phyloP scores from a whole-genome alignment of 2,329 filamentous ascomycete genomes.

The Pseudogymnoascus pannorum region DNA sequence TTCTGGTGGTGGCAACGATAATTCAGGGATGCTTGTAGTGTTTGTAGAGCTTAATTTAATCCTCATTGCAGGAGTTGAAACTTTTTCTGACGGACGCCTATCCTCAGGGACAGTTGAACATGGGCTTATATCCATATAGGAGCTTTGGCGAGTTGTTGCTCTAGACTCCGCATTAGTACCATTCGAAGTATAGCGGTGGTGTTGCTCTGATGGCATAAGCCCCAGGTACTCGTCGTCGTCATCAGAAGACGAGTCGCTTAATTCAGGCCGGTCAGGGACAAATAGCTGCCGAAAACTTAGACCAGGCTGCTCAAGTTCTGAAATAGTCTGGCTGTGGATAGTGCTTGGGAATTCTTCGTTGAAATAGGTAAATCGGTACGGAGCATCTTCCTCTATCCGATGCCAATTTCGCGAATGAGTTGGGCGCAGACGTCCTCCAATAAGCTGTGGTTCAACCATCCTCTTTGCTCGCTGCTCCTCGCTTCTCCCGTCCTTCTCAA shows the following conservation, averaged over 20 bases:
- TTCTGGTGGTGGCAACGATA: neutral
- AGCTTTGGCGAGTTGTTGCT: slow-evolving; percentile 36
- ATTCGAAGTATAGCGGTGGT: slow-evolving; percentile 22
- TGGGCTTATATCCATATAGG: slow-evolving; percentile 19
- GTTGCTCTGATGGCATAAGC: slow-evolving; percentile 24
- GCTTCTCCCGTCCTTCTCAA: slow-evolving; percentile 82
- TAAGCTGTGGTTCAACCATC: slow-evolving; percentile 86
- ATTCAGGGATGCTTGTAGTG: neutral
- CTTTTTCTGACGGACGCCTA: neutral
- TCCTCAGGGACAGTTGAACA: slow-evolving; percentile 15
- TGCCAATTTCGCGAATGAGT: slow-evolving; percentile 70
- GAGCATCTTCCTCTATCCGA: slow-evolving; percentile 77
- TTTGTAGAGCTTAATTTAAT: neutral
- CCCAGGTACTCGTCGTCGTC: slow-evolving; percentile 50
- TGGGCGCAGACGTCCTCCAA: slow-evolving; percentile 81
- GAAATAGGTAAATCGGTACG: slow-evolving; percentile 97
- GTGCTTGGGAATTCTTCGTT: slow-evolving; percentile 95
- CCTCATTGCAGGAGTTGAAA: neutral
- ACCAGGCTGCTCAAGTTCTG: slow-evolving; percentile 81
- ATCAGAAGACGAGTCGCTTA: slow-evolving; percentile 63
- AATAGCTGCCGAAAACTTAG: slow-evolving; percentile 82
- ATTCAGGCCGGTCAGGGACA: slow-evolving; percentile 71
- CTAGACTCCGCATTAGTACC: slow-evolving; percentile 37
- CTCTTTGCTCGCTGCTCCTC: slow-evolving; percentile 81
- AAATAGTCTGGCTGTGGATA: slow-evolving; percentile 92